phyloP scores from a whole-genome alignment of 768 basidiomycete species.

The Tulasnella sp. region DNA sequence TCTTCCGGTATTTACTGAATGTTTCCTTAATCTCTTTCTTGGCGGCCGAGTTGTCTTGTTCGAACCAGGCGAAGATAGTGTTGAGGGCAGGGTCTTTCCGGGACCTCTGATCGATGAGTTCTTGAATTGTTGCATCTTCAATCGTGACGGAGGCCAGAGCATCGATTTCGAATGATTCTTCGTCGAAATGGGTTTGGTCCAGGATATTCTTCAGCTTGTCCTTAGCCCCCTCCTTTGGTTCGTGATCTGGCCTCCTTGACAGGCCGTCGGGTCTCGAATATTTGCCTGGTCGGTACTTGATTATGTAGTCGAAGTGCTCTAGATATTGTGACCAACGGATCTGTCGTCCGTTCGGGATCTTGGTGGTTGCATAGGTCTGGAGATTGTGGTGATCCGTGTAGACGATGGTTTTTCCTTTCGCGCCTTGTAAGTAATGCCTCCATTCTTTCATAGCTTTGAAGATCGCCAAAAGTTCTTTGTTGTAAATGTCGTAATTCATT shows the following conservation, averaged over 20 bases:
- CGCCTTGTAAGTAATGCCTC: neutral
- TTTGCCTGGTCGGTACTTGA: neutral
- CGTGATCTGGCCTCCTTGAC: neutral
- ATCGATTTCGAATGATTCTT: neutral
- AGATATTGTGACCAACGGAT: neutral
- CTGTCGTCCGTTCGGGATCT: neutral
- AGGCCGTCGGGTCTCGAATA: neutral
- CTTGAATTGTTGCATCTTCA: neutral
- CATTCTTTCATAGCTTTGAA: conserved; percentile 9
- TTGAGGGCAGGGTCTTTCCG: neutral
- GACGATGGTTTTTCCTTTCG: neutral
- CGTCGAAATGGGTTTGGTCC: neutral
- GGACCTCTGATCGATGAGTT: neutral
- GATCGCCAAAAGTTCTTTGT: conserved; percentile 25
- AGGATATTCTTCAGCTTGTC: neutral
- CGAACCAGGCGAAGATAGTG: neutral
- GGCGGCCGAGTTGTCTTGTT: neutral
- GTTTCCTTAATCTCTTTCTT: no score
- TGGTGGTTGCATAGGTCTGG: neutral
- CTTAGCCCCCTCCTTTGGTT: neutral
- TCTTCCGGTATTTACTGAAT: no score
- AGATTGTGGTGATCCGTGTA: neutral
- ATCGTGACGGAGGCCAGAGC: neutral
- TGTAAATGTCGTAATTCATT: conserved; percentile 19
- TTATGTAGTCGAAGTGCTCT: neutral